These are phyloP conservation scores for Takashimella koratensis DNA, from an alignment of 1,284 basidiomycete genomes.

Conservation along the genomic window DNA sequence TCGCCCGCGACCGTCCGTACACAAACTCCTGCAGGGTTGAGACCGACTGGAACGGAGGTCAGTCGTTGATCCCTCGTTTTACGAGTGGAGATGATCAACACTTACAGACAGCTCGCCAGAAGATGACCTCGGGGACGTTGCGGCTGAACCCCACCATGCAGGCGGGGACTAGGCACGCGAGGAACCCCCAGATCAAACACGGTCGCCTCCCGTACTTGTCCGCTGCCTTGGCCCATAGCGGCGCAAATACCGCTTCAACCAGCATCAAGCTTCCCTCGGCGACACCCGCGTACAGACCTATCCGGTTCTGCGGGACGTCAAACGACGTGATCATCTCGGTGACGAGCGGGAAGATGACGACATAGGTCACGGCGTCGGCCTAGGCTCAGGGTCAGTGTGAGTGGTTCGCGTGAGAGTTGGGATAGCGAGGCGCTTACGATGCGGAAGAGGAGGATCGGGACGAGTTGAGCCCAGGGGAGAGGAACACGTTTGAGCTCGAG, in stretches of 20 bases:
- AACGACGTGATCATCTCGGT: constrained; percentile 29
- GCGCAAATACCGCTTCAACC: constrained; percentile 19
- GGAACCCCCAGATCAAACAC: constrained; percentile 19
- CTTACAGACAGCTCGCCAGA: constrained; percentile 26
- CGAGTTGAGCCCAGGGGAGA: constrained; percentile 19
- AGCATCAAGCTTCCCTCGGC: constrained; percentile 29
- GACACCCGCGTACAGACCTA: constrained; percentile 28
- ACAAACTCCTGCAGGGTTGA: constrained; percentile 18
- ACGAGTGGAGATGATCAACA: not conserved
- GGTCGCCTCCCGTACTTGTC: constrained; percentile 24
- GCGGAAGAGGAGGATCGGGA: constrained; percentile 21
- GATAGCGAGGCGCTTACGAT: too few relatives aligned
- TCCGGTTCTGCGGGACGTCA: constrained; percentile 13
- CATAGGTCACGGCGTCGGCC: constrained; percentile 24
- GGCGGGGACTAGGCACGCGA: constrained; percentile 2
- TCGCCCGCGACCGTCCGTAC: constrained; percentile 20
- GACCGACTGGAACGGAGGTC: constrained; percentile 15
- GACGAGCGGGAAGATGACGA: constrained; percentile 28
- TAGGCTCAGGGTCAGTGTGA: too few relatives aligned
- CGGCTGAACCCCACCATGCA: constrained; percentile 20
- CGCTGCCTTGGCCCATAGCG: constrained; percentile 23
- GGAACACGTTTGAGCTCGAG: not conserved
- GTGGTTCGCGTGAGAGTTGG: too few relatives aligned
- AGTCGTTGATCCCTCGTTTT: not conserved
- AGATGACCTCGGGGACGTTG: constrained; percentile 22